These are phyloP conservation scores for Earliella scabrosa DNA, from an alignment of 1,284 basidiomycete genomes.

Conservation along the genomic window DNA sequence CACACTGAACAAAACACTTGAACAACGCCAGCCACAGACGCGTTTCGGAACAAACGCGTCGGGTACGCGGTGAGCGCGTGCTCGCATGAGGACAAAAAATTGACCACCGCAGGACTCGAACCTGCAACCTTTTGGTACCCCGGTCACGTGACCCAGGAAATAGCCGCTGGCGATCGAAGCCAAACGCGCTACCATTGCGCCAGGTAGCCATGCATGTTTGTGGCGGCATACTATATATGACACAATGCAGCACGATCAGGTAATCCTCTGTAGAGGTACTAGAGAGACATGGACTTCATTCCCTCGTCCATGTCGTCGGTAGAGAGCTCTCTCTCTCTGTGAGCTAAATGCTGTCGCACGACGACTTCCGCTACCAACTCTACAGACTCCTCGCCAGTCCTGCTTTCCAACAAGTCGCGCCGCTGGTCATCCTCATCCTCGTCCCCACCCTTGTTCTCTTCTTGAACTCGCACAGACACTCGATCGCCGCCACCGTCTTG, in stretches of 20 bases:
- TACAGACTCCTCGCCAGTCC: conserved; percentile 27
- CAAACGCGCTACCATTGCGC: conserved; percentile 89
- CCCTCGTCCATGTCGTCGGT: conserved; percentile 24
- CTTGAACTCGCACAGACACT: conserved; percentile 39
- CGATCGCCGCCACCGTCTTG: conserved; percentile 40
- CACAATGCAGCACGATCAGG: neutral
- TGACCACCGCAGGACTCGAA: conserved; percentile 88
- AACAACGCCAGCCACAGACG: conserved; percentile 22
- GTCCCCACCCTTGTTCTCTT: conserved; percentile 53
- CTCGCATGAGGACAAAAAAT: too few relatives aligned
- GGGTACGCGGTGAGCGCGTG: too few relatives aligned
- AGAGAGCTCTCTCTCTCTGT: conserved; percentile 14
- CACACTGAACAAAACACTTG: conserved; percentile 4
- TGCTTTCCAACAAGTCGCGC: conserved; percentile 52
- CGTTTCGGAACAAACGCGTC: conserved; percentile 15
- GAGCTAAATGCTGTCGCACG: conserved; percentile 38
- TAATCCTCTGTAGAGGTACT: neutral
- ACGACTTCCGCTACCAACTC: conserved; percentile 35
- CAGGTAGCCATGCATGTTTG: conserved; percentile 66
- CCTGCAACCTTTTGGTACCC: conserved; percentile 81
- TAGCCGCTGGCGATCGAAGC: conserved; percentile 73
- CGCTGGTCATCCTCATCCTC: conserved; percentile 56
- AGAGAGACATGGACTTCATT: neutral
- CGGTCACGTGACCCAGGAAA: too few relatives aligned
- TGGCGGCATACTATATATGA: neutral